Evolutionary conservation across 2,329 filamentous ascomycete genomes (phyloP).

Genomic region (Penicillium sp.): DNA sequence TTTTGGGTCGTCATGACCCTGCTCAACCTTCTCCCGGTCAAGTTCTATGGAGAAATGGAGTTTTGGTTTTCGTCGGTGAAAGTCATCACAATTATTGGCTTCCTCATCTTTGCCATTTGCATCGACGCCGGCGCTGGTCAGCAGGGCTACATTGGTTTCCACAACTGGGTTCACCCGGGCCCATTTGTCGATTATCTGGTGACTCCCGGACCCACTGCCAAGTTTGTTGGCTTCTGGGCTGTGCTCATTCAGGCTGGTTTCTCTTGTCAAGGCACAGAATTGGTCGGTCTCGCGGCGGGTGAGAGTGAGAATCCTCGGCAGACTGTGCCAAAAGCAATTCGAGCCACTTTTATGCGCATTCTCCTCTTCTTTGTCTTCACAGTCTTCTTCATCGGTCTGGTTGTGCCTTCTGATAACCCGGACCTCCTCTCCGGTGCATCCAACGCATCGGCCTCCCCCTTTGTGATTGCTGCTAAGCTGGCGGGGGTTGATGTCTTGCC

Average conservation of each 20-base stretch:
- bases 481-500: conserved; percentile 11
- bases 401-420: conserved; percentile 9
- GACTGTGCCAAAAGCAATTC: conserved; percentile 11
- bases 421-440: conserved; percentile 1
- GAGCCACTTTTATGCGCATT: conserved; percentile 11
- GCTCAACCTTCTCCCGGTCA: conserved; percentile 9
- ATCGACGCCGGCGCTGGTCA: conserved; percentile 9
- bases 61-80: conserved; percentile 12
- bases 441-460: conserved; percentile 12
- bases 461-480: conserved; percentile 11
- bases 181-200: conserved; percentile 10
- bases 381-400: conserved; percentile 12
- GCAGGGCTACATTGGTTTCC: conserved; percentile 11
- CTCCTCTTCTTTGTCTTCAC: conserved; percentile 10
- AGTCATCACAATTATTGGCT: conserved; percentile 8
- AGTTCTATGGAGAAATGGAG: conserved; percentile 12
- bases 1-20: conserved; percentile 10
- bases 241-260: conserved; percentile 11
- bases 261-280: conserved; percentile 11
- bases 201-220: conserved; percentile 6
- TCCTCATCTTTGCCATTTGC: conserved; percentile 11
- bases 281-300: conserved; percentile 11
- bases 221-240: conserved; percentile 12
- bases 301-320: conserved; percentile 12
- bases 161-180: conserved; percentile 11